Base-by-base conservation (phyloP, 1,284 basidiomycete genomes). In the Vanrija sp. region DNA sequence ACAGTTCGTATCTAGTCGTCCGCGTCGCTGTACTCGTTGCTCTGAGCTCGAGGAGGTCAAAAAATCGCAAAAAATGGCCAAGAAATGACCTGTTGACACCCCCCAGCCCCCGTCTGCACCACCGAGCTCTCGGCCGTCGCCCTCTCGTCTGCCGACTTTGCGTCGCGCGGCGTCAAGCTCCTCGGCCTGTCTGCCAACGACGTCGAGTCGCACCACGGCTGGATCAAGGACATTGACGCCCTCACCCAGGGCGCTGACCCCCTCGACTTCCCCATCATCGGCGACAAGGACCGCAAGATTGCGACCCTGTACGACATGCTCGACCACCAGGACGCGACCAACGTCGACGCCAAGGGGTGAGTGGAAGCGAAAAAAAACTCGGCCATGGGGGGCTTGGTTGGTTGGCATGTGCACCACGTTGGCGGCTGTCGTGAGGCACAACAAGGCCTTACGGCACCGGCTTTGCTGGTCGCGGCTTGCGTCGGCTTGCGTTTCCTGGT, bases 81-180 rank as follows among this genome's bases (percentile, higher is more conserved):
- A 41, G 41, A 41, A 22, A 41, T 15, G 41, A 6, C 41, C 24
- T 86, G 69, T 87, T 86, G 22, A 87, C 87, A 44, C 85, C 35
- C 66, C 42, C 71, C 68, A 68, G 10, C 74, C 24, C 72, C 76
- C 53, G 78, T 94, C 49, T 95, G 91, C 81, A 91, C 96, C 45
- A 99, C 96, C 47, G 96, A 98, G 80, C 86, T 99, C 47, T 93
- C 90, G 51, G 94, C 96, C 71, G 92, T 97, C 31, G 88, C 95
- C 39, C 85, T 89, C 64, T 85, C 88, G 57, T 81, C 83, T n/a
- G 78, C 79, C 16, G 93, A 98, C 74, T 99, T 98, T 75, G 79
- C 76, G 59, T 84, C 85, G 69, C 88, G 95, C 58, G 85, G 85
- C 59, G 92, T 97, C 68, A 98, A 98, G 66, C 89, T 96, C 61